phyloP scores from a whole-genome alignment of 73 alveolate species.

The Paramecium primaurelia region DNA sequence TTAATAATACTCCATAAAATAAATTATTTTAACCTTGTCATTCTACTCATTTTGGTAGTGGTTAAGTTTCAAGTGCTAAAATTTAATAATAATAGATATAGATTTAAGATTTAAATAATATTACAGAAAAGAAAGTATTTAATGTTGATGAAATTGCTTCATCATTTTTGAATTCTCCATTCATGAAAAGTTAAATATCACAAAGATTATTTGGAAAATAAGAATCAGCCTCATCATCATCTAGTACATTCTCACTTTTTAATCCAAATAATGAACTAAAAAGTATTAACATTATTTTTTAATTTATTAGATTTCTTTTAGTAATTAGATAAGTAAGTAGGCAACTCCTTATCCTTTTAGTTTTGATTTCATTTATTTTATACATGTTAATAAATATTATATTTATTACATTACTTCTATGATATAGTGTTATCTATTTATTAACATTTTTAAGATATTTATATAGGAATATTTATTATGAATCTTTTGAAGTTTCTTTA shows the following conservation, averaged over 20 bases:
- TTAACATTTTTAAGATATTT: neutral
- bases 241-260: slow-evolving; percentile 27
- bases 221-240: slow-evolving; percentile 8
- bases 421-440: neutral
- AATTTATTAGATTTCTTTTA: neutral
- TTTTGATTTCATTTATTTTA: neutral
- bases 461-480: neutral
- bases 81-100: neutral
- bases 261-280: slow-evolving; percentile 26
- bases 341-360: neutral
- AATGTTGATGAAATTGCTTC: slow-evolving; percentile 16
- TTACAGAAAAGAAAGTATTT: neutral
- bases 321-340: neutral
- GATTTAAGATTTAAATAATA: neutral
- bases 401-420: neutral
- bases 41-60: slow-evolving; percentile 32
- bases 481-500: neutral
- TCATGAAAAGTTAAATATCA: neutral
- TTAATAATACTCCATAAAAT: slow-evolving; percentile 10
- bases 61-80: neutral
- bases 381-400: neutral
- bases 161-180: neutral
- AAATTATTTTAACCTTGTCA: slow-evolving; percentile 20
- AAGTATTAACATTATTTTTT: neutral
- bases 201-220: neutral